Evolutionary conservation across 208 protist species (phyloP).

Genomic region (Crithidia fasciculata): DNA sequence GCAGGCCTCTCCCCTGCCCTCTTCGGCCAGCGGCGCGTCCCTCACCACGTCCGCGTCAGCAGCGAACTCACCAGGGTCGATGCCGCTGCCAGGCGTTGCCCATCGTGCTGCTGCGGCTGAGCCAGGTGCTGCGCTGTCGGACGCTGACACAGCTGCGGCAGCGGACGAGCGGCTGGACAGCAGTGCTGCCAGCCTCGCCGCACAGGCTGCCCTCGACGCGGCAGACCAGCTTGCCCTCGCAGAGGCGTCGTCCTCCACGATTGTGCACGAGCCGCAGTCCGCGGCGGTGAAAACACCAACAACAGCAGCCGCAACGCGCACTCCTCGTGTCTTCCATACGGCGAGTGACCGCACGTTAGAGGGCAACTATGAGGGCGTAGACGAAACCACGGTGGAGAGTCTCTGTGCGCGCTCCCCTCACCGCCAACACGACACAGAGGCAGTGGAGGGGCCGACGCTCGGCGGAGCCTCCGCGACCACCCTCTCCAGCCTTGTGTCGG

Average conservation of each 20-base stretch:
- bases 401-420: not conserved
- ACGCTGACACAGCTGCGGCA: not conserved
- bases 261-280: no score
- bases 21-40: not conserved
- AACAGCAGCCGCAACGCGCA: no score
- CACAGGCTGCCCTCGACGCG: slow-evolving; percentile 36
- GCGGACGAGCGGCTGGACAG: slow-evolving; percentile 14
- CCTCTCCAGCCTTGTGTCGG: not conserved
- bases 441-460: slow-evolving; percentile 5
- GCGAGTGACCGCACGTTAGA: no score
- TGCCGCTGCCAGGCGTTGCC: not conserved
- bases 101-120: no score
- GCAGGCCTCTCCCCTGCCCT: not conserved
- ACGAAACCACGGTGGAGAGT: slow-evolving; percentile 10
- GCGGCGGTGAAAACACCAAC: no score
- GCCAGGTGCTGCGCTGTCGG: not conserved
- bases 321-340: no score
- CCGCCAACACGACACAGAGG: slow-evolving; percentile 6
- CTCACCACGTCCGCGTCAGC: not conserved
- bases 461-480: not conserved
- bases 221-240: slow-evolving; percentile 10
- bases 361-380: not conserved
- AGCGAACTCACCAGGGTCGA: no score
- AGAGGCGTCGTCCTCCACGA: slow-evolving; percentile 3
- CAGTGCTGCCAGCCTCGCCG: slow-evolving; percentile 23